A percentile compares a stretch with the other conserved stretches of the same genome.
These are phyloP conservation scores for Cyclotella kingstonii DNA, from an alignment of 108 stramenopile species.

Conservation along the genomic window DNA sequence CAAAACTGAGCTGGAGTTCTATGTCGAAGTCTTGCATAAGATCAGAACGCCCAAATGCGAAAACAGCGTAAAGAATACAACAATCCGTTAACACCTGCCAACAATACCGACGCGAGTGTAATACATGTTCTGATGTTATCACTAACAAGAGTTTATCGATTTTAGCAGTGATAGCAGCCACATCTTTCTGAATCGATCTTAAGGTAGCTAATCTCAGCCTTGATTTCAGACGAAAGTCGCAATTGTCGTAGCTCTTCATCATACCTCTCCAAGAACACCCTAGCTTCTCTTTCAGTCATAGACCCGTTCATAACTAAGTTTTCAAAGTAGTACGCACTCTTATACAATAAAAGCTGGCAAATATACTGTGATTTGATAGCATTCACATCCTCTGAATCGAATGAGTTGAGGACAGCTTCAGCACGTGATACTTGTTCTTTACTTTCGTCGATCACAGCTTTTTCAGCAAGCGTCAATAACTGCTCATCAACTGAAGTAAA, in stretches of 20 bases:
- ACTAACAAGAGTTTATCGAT: not conserved
- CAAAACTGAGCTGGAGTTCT: no score
- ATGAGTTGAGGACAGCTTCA: slow-evolving; percentile 15
- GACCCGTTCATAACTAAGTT: slow-evolving; percentile 11
- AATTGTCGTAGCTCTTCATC: slow-evolving; percentile 18
- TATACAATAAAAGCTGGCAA: slow-evolving; percentile 42
- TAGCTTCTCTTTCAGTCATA: slow-evolving; percentile 33
- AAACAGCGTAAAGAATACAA: no score
- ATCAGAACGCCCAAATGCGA: no score
- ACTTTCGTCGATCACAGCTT: slow-evolving; percentile 29
- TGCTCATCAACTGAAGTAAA: slow-evolving; percentile 13
- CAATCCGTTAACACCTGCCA: no score
- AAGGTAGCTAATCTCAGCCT: slow-evolving; percentile 12
- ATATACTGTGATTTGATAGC: slow-evolving; percentile 28
- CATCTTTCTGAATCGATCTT: not conserved
- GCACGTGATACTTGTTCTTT: slow-evolving; percentile 32
- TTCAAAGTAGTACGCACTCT: slow-evolving; percentile 22
- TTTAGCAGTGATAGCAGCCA: not conserved
- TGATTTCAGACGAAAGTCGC: slow-evolving; percentile 11
- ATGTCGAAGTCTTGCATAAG: no score
- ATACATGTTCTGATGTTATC: no score
- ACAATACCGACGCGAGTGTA: no score
- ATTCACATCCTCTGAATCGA: slow-evolving; percentile 34
- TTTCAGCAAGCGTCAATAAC: slow-evolving; percentile 21
- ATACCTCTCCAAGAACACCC: slow-evolving; percentile 17